These are phyloP conservation scores for Flueggea neowawraea DNA, from an alignment of 441 rosid species.

Conservation along the genomic window DNA sequence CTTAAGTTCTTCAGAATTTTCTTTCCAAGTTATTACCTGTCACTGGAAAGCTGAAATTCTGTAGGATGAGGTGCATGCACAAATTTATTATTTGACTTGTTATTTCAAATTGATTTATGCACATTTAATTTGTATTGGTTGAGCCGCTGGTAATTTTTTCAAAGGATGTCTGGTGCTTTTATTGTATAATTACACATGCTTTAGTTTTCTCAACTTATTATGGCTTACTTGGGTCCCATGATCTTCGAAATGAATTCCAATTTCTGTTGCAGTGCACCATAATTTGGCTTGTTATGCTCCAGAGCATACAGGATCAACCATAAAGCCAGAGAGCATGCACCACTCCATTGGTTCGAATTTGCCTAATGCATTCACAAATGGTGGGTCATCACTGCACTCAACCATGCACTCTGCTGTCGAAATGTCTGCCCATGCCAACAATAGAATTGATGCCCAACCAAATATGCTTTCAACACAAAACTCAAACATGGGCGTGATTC, in stretches of 20 bases:
- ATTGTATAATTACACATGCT: too few relatives aligned
- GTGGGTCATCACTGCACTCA: slow-evolving; percentile 55
- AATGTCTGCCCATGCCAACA: slow-evolving; percentile 58
- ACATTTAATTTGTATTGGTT: too few relatives aligned
- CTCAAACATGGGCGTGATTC: slow-evolving; percentile 67
- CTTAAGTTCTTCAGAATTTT: too few relatives aligned
- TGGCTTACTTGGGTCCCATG: slow-evolving; percentile 2
- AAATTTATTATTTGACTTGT: too few relatives aligned
- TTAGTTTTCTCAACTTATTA: neutral
- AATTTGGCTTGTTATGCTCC: slow-evolving; percentile 51
- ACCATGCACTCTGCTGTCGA: slow-evolving; percentile 57
- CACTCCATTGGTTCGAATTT: slow-evolving; percentile 49
- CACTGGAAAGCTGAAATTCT: too few relatives aligned
- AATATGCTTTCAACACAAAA: slow-evolving; percentile 63
- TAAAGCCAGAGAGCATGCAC: slow-evolving; percentile 64
- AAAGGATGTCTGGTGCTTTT: too few relatives aligned
- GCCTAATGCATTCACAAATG: slow-evolving; percentile 57
- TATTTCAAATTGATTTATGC: too few relatives aligned
- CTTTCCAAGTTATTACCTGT: too few relatives aligned
- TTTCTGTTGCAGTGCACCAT: slow-evolving; percentile 53
- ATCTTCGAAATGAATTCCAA: neutral
- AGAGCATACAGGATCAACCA: slow-evolving; percentile 44
- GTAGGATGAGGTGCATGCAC: too few relatives aligned
- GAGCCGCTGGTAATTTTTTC: too few relatives aligned
- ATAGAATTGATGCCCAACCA: slow-evolving; percentile 51